These are phyloP conservation scores for Phytopythium chamaehyphon DNA, from an alignment of 352 stramenopile species.

Conservation along the genomic window DNA sequence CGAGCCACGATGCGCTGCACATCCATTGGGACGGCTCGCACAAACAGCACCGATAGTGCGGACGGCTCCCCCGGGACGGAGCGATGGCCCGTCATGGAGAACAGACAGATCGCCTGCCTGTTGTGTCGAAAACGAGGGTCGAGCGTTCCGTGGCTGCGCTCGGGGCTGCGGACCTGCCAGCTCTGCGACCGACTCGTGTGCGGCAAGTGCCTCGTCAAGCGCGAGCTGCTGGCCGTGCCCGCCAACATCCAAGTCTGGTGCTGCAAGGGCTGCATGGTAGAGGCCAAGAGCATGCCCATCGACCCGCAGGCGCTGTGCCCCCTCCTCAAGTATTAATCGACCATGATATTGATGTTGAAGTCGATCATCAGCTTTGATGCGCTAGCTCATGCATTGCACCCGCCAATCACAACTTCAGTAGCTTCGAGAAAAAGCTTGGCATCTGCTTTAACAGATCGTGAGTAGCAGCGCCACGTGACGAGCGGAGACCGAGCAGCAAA, in stretches of 20 bases:
- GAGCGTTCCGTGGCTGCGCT: constrained; percentile 2
- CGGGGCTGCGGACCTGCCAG: constrained; percentile 20
- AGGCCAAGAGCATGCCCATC: constrained; percentile 23
- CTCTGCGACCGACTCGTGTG: constrained; percentile 30
- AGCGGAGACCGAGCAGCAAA: no score
- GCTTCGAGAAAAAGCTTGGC: no score
- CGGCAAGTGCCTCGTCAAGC: constrained; percentile 38
- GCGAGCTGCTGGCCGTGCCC: constrained; percentile 20
- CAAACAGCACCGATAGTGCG: no score
- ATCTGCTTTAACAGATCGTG: no score
- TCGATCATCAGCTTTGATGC: no score
- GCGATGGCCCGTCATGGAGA: neutral
- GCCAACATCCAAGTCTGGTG: constrained; percentile 25
- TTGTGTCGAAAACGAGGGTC: neutral
- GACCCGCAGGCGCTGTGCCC: constrained; percentile 36
- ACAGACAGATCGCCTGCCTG: neutral
- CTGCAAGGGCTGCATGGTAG: constrained; percentile 40
- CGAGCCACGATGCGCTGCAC: no score
- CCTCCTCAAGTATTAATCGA: no score
- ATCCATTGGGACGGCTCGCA: no score
- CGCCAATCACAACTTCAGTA: no score
- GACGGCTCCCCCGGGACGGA: neutral
- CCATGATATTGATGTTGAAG: no score
- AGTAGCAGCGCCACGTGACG: no score
- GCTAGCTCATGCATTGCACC: no score